These are phyloP conservation scores for Clathrus columnatus DNA, from an alignment of 768 basidiomycete species.

Conservation along the genomic window DNA sequence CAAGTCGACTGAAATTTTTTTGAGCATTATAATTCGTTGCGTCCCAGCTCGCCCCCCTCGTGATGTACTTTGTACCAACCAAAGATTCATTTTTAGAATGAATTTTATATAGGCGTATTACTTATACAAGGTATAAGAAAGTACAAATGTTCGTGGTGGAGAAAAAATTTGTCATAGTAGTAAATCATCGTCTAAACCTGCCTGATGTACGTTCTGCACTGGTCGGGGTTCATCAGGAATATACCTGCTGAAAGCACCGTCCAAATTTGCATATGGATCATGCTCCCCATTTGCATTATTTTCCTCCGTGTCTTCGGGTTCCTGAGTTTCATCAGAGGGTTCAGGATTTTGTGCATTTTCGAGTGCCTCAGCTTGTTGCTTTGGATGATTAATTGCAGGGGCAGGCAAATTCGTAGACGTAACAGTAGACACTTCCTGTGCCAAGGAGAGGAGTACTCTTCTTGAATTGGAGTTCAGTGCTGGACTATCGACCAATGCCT, in stretches of 20 bases:
- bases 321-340: constrained; percentile 32
- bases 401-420: background rate
- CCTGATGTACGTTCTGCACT: constrained; percentile 26
- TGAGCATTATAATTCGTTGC: constrained; percentile 84
- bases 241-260: constrained; percentile 67
- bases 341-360: background rate
- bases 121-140: background rate
- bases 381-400: constrained; percentile 7
- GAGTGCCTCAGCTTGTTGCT: background rate
- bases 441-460: constrained; percentile 54
- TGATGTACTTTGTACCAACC: background rate
- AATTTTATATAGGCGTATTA: background rate
- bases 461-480: constrained; percentile 80
- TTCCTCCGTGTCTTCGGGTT: constrained; percentile 19
- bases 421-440: constrained; percentile 23
- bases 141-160: background rate
- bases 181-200: constrained; percentile 56
- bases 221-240: constrained; percentile 65
- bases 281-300: constrained; percentile 4
- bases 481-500: constrained; percentile 77
- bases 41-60: constrained; percentile 34
- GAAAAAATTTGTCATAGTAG: constrained; percentile 38
- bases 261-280: constrained; percentile 83
- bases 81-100: background rate
- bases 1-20: constrained; percentile 9